Conservation (phyloP, 805 yeast genomes). For the Metschnikowia bowlesiae region DNA sequence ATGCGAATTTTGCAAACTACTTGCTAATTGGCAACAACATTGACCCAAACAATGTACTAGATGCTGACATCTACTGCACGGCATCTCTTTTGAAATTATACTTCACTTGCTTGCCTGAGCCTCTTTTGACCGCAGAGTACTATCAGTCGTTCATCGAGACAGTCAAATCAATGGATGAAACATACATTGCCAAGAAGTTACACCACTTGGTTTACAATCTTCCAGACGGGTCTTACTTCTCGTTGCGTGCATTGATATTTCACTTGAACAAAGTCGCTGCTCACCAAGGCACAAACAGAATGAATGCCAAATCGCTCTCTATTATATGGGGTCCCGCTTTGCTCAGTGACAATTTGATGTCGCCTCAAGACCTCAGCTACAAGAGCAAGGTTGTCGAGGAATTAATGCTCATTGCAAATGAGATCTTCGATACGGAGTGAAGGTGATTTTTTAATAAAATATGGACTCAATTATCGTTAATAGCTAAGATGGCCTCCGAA, state of each 20-base stretch:
- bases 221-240: slow-evolving; percentile 94
- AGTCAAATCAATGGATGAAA: slow-evolving; percentile 47
- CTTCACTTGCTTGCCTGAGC: slow-evolving; percentile 82
- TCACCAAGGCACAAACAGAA: slow-evolving; percentile 62
- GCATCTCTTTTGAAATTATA: slow-evolving; percentile 82
- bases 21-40: slow-evolving; percentile 39
- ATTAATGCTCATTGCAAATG: slow-evolving; percentile 75
- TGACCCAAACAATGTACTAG: slow-evolving; percentile 46
- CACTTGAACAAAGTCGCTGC: slow-evolving; percentile 75
- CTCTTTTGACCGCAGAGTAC: slow-evolving; percentile 65
- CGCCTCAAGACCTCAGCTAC: slow-evolving; percentile 67
- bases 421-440: slow-evolving; percentile 47
- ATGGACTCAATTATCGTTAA: not conserved
- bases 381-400: slow-evolving; percentile 81
- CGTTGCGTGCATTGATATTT: slow-evolving; percentile 76
- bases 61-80: slow-evolving; percentile 81
- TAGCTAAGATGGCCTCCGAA: slow-evolving; percentile 13
- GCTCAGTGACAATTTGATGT: slow-evolving; percentile 60
- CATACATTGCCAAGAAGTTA: slow-evolving; percentile 60
- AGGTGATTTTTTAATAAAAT: not conserved
- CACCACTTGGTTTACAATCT: slow-evolving; percentile 85
- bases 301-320: slow-evolving; percentile 77
- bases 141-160: slow-evolving; percentile 63
- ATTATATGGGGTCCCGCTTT: slow-evolving; percentile 95
- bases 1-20: slow-evolving; percentile 66